phyloP scores from a whole-genome alignment of 768 basidiomycete genomes.

The Hericium coralloides region DNA sequence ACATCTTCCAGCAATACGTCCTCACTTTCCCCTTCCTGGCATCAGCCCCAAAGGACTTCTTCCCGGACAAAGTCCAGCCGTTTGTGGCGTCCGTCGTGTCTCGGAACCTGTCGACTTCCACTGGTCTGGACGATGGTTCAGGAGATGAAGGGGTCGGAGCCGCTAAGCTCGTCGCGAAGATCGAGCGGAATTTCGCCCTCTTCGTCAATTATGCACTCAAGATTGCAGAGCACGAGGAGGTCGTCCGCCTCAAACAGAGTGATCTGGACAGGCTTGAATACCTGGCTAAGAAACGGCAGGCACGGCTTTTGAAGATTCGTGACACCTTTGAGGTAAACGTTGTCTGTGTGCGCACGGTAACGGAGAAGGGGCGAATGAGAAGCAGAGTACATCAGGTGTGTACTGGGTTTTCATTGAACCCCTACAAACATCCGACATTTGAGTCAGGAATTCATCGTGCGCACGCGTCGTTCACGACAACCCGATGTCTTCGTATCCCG shows the following conservation, averaged over 20 bases:
- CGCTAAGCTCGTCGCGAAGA: slow-evolving; percentile 60
- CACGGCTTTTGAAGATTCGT: slow-evolving; percentile 34
- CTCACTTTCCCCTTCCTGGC: slow-evolving; percentile 94
- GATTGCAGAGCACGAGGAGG: slow-evolving; percentile 76
- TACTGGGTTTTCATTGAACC: slow-evolving; percentile 10
- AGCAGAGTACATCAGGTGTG: slow-evolving; percentile 82
- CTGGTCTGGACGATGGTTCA: slow-evolving; percentile 47
- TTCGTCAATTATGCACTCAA: slow-evolving; percentile 79
- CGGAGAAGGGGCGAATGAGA: slow-evolving; percentile 79
- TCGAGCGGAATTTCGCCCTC: slow-evolving; percentile 79
- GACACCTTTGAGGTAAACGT: slow-evolving; percentile 86
- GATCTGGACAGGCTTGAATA: slow-evolving; percentile 76
- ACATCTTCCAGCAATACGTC: slow-evolving; percentile 87
- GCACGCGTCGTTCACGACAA: slow-evolving; percentile 65
- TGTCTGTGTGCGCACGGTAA: slow-evolving; percentile 74
- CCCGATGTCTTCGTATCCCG: slow-evolving; percentile 84
- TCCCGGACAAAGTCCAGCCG: slow-evolving; percentile 90
- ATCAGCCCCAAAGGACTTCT: slow-evolving; percentile 84
- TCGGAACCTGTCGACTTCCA: slow-evolving; percentile 61
- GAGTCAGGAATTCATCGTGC: slow-evolving; percentile 85
- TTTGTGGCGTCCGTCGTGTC: slow-evolving; percentile 79
- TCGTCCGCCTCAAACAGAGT: slow-evolving; percentile 78
- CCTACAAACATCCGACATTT: neutral
- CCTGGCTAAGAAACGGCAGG: slow-evolving; percentile 55
- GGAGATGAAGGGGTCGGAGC: slow-evolving; percentile 39